Conservation (phyloP, 345 rosid genomes). For the Populus euphratica region DNA sequence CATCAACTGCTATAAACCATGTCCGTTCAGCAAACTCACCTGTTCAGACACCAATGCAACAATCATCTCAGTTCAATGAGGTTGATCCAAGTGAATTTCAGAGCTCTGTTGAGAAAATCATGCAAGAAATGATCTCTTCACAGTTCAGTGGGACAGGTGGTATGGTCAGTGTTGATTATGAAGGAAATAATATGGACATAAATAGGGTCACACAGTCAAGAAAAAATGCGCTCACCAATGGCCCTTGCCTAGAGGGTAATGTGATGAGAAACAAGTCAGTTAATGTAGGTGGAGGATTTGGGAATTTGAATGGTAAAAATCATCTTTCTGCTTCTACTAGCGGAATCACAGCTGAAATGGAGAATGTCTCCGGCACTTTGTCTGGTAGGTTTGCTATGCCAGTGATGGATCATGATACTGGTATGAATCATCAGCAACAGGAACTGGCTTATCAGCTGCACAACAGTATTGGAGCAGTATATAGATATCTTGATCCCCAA, state of each 20-base stretch:
- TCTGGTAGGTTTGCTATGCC: constrained; percentile 64
- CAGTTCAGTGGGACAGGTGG: constrained; percentile 51
- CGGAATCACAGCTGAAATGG: constrained; percentile 62
- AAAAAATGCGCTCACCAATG: constrained; percentile 41
- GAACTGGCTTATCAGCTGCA: constrained; percentile 76
- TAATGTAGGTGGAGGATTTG: constrained; percentile 42
- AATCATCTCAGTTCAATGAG: constrained; percentile 50
- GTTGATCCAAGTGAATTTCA: constrained; percentile 57
- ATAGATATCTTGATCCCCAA: constrained; percentile 65
- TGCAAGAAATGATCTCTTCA: constrained; percentile 65
- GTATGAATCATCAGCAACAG: constrained; percentile 54
- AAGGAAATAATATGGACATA: constrained; percentile 47
- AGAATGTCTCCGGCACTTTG: constrained; percentile 45
- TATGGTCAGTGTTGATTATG: constrained; percentile 50
- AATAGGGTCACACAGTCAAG: constrained; percentile 45
- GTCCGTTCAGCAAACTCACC: constrained; percentile 54
- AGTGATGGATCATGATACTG: constrained; percentile 52
- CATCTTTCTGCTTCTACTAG: neutral
- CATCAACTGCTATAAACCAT: constrained; percentile 40
- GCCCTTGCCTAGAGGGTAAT: constrained; percentile 48
- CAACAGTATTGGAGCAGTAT: constrained; percentile 65
- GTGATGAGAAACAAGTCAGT: constrained; percentile 34
- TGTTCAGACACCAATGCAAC: constrained; percentile 51
- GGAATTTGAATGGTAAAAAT: constrained; percentile 41
- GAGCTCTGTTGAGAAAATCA: constrained; percentile 81